Evolutionary conservation across 2,329 filamentous ascomycete genomes (phyloP).

Genomic region (Nigrospora oryzae): DNA sequence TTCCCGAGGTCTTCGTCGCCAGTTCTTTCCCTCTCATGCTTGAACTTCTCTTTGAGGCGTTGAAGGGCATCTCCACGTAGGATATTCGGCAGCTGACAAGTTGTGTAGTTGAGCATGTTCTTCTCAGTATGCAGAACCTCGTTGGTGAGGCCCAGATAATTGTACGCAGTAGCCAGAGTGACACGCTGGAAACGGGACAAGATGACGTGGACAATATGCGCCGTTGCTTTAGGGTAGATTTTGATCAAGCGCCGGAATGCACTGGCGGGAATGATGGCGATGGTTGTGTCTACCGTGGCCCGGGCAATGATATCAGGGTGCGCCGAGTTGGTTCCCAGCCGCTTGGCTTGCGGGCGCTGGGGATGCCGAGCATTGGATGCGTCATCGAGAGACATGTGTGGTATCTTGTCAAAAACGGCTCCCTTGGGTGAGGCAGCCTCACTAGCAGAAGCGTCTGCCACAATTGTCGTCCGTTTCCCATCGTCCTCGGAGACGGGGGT

Average conservation of each 20-base stretch:
- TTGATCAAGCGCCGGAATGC: conserved; percentile 88
- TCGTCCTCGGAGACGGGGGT: conserved; percentile 16
- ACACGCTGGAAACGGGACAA: conserved; percentile 89
- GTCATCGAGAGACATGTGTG: conserved; percentile 64
- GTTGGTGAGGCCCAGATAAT: conserved; percentile 83
- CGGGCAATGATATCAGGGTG: conserved; percentile 97
- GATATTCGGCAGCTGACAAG: conserved; percentile 84
- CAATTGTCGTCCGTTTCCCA: conserved; percentile 6
- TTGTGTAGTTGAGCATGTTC: conserved; percentile 87
- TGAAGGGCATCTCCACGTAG: conserved; percentile 75
- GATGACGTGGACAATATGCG: conserved; percentile 97
- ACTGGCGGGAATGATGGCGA: conserved; percentile 94
- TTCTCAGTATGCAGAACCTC: conserved; percentile 91
- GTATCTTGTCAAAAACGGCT: conserved; percentile 50
- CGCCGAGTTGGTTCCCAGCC: conserved; percentile 59
- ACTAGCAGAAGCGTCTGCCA: conserved; percentile 18
- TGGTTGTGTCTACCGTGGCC: conserved; percentile 92
- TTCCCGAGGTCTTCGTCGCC: conserved; percentile 77
- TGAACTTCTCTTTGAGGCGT: conserved; percentile 88
- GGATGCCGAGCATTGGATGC: conserved; percentile 16
- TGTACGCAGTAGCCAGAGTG: conserved; percentile 88
- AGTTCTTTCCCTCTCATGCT: conserved; percentile 71
- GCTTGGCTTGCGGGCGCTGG: conserved; percentile 33
- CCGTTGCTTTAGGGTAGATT: conserved; percentile 91
- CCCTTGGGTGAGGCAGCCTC: conserved; percentile 17